Conservation (phyloP, 768 basidiomycete genomes). For the Mycena sanguinolenta region DNA sequence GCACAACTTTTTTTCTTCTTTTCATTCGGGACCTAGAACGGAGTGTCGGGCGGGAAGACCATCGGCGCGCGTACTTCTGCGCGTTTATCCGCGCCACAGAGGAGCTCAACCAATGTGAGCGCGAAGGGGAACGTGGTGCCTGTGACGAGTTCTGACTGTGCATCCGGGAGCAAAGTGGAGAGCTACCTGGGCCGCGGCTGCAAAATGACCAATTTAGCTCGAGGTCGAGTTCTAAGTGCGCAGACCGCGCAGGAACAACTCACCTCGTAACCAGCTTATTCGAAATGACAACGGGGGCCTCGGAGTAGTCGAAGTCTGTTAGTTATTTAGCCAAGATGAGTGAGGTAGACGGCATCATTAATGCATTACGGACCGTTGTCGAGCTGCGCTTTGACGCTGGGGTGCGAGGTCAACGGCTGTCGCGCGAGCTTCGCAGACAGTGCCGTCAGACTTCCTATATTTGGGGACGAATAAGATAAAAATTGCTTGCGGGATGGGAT, state of each 20-base stretch:
- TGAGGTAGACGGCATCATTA: background rate
- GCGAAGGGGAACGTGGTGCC: constrained; percentile 86
- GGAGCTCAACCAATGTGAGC: constrained; percentile 77
- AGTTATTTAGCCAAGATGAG: constrained; percentile 40
- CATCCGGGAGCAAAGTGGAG: background rate
- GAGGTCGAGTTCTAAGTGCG: too few species aligned
- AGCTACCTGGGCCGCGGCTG: constrained; percentile 85
- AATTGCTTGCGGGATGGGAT: background rate
- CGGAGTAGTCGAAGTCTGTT: constrained; percentile 81
- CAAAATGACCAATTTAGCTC: too few species aligned
- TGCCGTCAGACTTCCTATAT: constrained; percentile 77
- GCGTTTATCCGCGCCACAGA: constrained; percentile 74
- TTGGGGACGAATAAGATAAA: background rate
- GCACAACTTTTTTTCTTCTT: background rate
- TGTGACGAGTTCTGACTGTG: constrained; percentile 37
- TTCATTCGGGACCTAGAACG: constrained; percentile 43
- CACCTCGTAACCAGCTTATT: constrained; percentile 84
- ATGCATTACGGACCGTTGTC: constrained; percentile 45
- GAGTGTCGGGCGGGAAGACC: constrained; percentile 72
- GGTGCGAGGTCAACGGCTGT: constrained; percentile 85
- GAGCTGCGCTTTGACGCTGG: constrained; percentile 73
- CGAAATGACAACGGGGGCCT: constrained; percentile 81
- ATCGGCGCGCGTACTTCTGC: constrained; percentile 75
- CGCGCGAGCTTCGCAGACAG: constrained; percentile 69
- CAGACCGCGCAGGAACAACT: too few species aligned